Base-by-base conservation (phyloP, 805 yeast genomes). In the Ogataea nitratoaversa region DNA sequence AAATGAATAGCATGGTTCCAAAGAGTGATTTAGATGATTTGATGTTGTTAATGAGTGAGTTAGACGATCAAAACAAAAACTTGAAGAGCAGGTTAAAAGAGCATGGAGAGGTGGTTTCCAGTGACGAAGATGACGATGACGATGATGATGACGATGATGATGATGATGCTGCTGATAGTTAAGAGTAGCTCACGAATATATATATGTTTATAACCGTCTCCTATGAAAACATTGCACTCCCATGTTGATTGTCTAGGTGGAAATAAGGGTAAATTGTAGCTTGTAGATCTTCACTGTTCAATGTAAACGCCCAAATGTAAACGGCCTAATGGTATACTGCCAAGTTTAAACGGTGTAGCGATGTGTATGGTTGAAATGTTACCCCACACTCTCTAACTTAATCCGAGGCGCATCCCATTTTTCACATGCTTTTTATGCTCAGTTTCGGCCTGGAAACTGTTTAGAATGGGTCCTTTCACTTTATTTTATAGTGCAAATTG, bases 11-110 rank as follows among this genome's bases (percentile, higher is more conserved):
- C 30, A 44, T 56, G 51, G 80, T 73, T 13, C 72, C 78, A 2
- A 70, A 68, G 46, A 54, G 73, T 2, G 86, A 80, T 19, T 54
- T 79, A 9, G 95, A 88, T 51, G 95, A 86, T 46, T 60, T 88
- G 52, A 74, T 88, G 79, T 62, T 87, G 19, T 65, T 89, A 16
- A 78, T 89, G 59, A 76, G 84, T 16, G 95, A 86, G 34, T 65
- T 87, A 50, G 95, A 88, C 43, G 88, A 82, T 36, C 76, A 74
- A 47, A 78, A 78, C 42, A 65, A 70, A 23, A 68, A 68, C 46
- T 81, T 85, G 57, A 82, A 81, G 53, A 52, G 60, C 6, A 70
- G 66, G 42, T 67, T 83, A 29, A 68, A 66, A 41, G 65, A 57
- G 0, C 53, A 79, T 4, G 87, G 86, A 0, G 78, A 72, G 38